Evolutionary conservation across 345 rosid genomes (phyloP), one percentile per base, ranked within the genome.

Genomic region (Isatis tinctoria): DNA sequence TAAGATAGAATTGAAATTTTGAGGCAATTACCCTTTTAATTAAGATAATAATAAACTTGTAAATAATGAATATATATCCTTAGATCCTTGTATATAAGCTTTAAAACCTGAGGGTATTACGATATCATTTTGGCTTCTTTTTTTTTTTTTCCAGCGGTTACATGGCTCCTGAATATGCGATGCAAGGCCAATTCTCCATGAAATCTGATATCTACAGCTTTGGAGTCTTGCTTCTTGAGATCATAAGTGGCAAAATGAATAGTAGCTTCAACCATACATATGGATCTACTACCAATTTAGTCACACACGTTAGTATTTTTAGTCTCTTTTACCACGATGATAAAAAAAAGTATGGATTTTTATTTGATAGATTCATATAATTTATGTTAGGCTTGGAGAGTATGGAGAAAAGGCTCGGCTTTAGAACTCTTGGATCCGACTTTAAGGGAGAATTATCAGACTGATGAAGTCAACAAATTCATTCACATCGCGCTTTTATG

Each of bases 91-190:
- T 39, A 12, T 11, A 39, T 13, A 40, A 4, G 33, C 33, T 6
- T 30, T 37, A 37, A 40, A n/a, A 43, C 16, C 47, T 16, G 13
- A 10, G 11, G 62, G 3, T 60, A 14, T 14, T 14, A 14, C 6
- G 17, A 43, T n/a, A n/a, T n/a, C n/a, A n/a, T 3, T 32, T 20
- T 66, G 7, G 7, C 6, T 12, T n/a, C n/a, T n/a, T n/a, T n/a
- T n/a, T n/a, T n/a, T n/a, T n/a, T 11, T 32, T 4, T 51, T 5
- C 2, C 17, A 62, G 69, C 4, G 70, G 76, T 41, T 72, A 72
- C 54, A 82, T 80, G 83, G 24, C 83, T 66, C 81, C 81, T 1
- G 85, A 82, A 32, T 79, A 82, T 66, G 81, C 65, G 6, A 69
- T 77, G 79, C 67, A 61, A 1, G 83, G 82, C 0, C 79, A 62